Evolutionary conservation across 1,284 basidiomycete genomes (phyloP), one percentile per base, ranked within the genome.

Genomic region (Chondrostereum purpureum): DNA sequence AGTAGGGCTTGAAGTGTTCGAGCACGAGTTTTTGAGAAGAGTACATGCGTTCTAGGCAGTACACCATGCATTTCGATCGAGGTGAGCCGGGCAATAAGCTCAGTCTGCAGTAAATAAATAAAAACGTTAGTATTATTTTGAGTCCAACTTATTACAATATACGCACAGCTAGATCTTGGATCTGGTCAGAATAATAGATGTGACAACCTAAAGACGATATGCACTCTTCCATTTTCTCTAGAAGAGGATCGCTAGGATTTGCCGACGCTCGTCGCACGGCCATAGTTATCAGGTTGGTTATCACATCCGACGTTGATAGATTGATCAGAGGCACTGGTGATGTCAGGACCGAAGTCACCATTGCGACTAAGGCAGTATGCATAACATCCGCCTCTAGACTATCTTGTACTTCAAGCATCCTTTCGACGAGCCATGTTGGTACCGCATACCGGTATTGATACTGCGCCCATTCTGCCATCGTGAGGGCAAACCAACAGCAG

Each of bases 181-280:
- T 90, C 67, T 99, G 95, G 60, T 97, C 95, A 39, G 91, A 88
- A 61, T 98, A 97, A 69, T 96, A 95, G 45, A 95, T 82, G 60
- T 96, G 92, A 5, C 85, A 82, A 22, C 88, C 88, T 14, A 98
- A 72, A 0, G 91, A 88, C 4, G 88, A 73, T 45, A 96, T 86
- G 57, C 88, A 88, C 47, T 83, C 74, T 5, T 95, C 85, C 33
- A 95, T 65, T 2, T 77, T 66, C 0, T 83, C 75, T 5, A 96
- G 67, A 6, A 92, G 68, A 3, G 70, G 54, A 55, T 96, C 92
- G n/a, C 77, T 65, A 0, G 75, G 64, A 50, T 83, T 73, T 37
- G 83, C 65, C 2, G 80, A 71, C 20, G 85, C 73, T 45, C 88
- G 76, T 40, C 88, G 84, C 39, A 92, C 68, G 43, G 91, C 72